Conservation (phyloP, 1,284 basidiomycete genomes). For the Farysia itapuensis region DNA sequence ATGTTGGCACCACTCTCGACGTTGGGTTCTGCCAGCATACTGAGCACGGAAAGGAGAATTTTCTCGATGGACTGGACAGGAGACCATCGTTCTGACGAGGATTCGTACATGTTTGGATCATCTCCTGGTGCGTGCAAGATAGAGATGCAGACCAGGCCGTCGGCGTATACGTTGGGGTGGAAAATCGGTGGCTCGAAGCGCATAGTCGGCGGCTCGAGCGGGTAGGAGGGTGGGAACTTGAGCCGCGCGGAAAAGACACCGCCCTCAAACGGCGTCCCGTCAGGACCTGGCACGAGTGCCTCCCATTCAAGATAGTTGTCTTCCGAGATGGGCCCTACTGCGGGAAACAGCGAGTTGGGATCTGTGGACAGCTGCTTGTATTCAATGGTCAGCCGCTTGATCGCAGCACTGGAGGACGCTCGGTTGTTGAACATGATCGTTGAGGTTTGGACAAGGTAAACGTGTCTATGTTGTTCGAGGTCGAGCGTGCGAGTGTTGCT, state of each 20-base stretch:
- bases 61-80: conserved; percentile 97
- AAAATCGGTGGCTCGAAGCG: conserved; percentile 94
- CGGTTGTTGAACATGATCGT: conserved; percentile 42
- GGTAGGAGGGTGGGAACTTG: conserved; percentile 67
- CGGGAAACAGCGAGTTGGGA: conserved; percentile 55
- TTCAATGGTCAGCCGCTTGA: conserved; percentile 58
- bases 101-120: conserved; percentile 73
- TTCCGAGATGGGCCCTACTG: conserved; percentile 80
- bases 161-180: conserved; percentile 95
- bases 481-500: too few species aligned
- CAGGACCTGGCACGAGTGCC: conserved; percentile 91
- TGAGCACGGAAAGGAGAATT: conserved; percentile 85
- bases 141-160: conserved; percentile 95
- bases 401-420: conserved; percentile 43
- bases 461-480: too few species aligned
- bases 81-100: conserved; percentile 94
- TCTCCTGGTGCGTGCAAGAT: conserved; percentile 97
- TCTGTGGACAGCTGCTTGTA: conserved; percentile 59
- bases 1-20: conserved; percentile 97
- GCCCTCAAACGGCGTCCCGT: conserved; percentile 97
- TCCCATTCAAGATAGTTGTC: conserved; percentile 98
- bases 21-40: conserved; percentile 99
- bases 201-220: conserved; percentile 67
- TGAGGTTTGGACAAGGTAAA: too few species aligned
- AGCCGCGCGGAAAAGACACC: conserved; percentile 92